Percentiles rank a stretch among this genome's conserved stretches.
Evolutionary conservation across 2,329 filamentous ascomycete genomes (phyloP).

Genomic region (Aureobasidium vineae): DNA sequence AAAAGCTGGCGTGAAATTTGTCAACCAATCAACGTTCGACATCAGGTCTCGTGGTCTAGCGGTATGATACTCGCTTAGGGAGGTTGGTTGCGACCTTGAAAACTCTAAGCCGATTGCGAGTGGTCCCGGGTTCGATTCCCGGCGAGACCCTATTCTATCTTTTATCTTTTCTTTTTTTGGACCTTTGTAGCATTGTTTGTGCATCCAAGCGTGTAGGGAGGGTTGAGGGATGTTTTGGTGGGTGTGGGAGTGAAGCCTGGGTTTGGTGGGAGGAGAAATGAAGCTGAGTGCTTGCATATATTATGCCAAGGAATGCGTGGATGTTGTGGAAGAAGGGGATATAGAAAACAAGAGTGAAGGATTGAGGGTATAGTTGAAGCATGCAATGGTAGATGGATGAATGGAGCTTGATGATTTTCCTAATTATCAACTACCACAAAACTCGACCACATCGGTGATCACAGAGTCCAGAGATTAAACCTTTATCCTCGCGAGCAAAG

Average conservation of each 20-base stretch:
- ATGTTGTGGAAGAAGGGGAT: not conserved
- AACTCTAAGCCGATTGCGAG: constrained; percentile 21
- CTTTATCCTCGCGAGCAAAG: too few species aligned
- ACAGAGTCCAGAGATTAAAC: too few species aligned
- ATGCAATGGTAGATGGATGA: too few species aligned
- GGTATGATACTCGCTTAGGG: constrained; percentile 22
- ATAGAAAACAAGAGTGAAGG: too few species aligned
- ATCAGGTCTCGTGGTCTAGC: constrained; percentile 17
- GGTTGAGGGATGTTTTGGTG: not conserved
- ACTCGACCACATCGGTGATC: too few species aligned
- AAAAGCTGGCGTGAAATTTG: too few species aligned
- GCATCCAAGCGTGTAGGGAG: not conserved
- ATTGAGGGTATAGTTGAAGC: too few species aligned
- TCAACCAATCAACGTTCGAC: constrained; percentile 4
- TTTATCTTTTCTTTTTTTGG: not conserved
- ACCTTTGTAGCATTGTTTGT: not conserved
- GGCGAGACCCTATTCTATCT: not conserved
- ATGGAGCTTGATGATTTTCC: too few species aligned
- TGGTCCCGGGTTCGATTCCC: constrained; percentile 19
- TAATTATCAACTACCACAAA: too few species aligned
- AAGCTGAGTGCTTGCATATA: not conserved
- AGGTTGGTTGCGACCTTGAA: not conserved
- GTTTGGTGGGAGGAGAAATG: not conserved
- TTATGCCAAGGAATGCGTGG: not conserved
- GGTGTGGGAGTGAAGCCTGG: not conserved